Percentiles rank a stretch among this genome's conserved stretches.
These are phyloP conservation scores for Seiridium unicorne DNA, from an alignment of 2,329 filamentous ascomycete species.

Conservation along the genomic window DNA sequence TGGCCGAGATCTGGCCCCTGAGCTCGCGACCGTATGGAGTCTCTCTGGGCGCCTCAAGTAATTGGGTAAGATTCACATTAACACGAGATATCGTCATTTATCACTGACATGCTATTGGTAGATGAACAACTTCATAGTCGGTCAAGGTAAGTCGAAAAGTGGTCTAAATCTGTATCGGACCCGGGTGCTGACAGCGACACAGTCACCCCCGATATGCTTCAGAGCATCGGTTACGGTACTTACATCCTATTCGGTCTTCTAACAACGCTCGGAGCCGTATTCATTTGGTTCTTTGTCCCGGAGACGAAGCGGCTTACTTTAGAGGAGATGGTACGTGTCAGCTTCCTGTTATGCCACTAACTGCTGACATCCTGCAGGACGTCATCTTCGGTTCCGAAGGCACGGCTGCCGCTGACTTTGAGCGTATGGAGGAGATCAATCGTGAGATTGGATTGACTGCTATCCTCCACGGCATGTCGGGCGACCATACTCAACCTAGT, in stretches of 20 bases:
- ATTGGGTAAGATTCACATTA: slow-evolving; percentile 46
- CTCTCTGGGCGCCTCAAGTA: slow-evolving; percentile 63
- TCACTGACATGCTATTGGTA: background rate
- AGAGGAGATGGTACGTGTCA: slow-evolving; percentile 56
- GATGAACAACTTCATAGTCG: slow-evolving; percentile 61
- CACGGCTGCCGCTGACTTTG: slow-evolving; percentile 63
- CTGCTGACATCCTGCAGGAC: slow-evolving; percentile 41
- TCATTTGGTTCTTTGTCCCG: slow-evolving; percentile 63
- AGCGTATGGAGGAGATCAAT: slow-evolving; percentile 73
- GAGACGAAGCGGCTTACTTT: slow-evolving; percentile 64
- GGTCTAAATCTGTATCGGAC: background rate
- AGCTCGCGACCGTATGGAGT: slow-evolving; percentile 70
- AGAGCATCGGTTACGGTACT: slow-evolving; percentile 64
- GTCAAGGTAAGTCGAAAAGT: slow-evolving; percentile 37
- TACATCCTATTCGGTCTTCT: slow-evolving; percentile 70
- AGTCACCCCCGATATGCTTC: slow-evolving; percentile 67
- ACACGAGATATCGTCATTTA: background rate
- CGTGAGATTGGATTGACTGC: slow-evolving; percentile 61
- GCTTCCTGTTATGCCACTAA: too few relatives aligned
- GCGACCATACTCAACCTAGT: slow-evolving; percentile 18
- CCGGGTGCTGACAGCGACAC: background rate
- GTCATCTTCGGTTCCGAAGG: slow-evolving; percentile 66
- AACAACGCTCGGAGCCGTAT: slow-evolving; percentile 59
- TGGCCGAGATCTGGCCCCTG: slow-evolving; percentile 73
- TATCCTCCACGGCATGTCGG: slow-evolving; percentile 29